Evolutionary conservation across 2,329 filamentous ascomycete genomes (phyloP).

Genomic region (Diplodia intermedia): DNA sequence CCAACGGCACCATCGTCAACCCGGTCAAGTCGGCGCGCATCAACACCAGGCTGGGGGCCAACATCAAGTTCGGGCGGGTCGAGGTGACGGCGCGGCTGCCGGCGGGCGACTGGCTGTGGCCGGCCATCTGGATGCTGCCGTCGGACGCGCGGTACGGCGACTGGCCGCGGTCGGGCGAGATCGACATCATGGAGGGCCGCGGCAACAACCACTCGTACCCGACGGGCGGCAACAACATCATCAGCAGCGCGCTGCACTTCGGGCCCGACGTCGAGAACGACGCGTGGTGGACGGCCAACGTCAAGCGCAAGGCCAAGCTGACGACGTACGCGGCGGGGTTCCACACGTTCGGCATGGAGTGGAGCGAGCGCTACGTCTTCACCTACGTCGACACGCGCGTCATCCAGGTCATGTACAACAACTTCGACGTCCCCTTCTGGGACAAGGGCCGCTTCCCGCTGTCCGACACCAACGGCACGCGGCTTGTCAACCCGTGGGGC

Average conservation of each 20-base stretch:
- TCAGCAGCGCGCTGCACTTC: constrained; percentile 82
- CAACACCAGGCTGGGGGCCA: constrained; percentile 72
- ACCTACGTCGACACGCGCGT: constrained; percentile 83
- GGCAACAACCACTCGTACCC: constrained; percentile 81
- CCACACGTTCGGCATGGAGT: constrained; percentile 83
- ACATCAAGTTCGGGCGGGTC: constrained; percentile 80
- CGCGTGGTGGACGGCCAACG: constrained; percentile 83
- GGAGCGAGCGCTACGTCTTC: constrained; percentile 88
- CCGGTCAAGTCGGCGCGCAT: constrained; percentile 80
- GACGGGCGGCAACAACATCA: constrained; percentile 81
- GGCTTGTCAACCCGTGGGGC: constrained; percentile 69
- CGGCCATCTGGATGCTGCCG: constrained; percentile 90
- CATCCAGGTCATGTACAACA: constrained; percentile 79
- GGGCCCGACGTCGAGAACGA: constrained; percentile 75
- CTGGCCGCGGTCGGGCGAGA: constrained; percentile 83
- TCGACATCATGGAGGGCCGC: constrained; percentile 80
- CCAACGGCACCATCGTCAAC: constrained; percentile 77
- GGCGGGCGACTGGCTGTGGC: constrained; percentile 85
- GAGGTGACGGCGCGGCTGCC: constrained; percentile 81
- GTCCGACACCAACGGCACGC: constrained; percentile 69
- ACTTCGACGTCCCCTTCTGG: constrained; percentile 72
- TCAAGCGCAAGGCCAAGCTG: constrained; percentile 76
- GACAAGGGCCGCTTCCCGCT: constrained; percentile 71
- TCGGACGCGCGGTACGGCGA: constrained; percentile 72
- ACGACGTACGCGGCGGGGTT: constrained; percentile 73